Evolutionary conservation across 768 basidiomycete species (phyloP).

Genomic region (Obba rivulosa): DNA sequence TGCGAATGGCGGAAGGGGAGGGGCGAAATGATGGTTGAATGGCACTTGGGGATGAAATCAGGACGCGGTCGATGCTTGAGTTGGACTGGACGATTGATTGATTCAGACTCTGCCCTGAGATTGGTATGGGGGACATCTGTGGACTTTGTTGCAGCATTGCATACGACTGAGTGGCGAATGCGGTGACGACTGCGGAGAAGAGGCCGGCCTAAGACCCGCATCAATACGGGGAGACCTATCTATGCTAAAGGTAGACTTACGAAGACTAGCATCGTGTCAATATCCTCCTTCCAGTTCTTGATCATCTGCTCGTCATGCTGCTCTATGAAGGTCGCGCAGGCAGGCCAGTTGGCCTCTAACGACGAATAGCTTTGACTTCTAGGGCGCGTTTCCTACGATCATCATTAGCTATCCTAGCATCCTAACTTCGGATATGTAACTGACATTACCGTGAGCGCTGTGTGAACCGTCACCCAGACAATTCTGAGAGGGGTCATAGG

Average conservation of each 20-base stretch:
- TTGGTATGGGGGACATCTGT: neutral
- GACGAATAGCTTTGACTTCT: too few relatives aligned
- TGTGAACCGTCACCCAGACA: too few relatives aligned
- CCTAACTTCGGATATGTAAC: too few relatives aligned
- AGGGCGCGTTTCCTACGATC: too few relatives aligned
- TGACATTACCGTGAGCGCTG: too few relatives aligned
- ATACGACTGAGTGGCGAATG: conserved; percentile 18
- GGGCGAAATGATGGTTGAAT: neutral
- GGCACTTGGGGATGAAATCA: neutral
- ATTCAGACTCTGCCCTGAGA: conserved; percentile 10
- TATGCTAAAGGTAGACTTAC: conserved; percentile 4
- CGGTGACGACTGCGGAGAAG: conserved; percentile 19
- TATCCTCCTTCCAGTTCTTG: conserved; percentile 18
- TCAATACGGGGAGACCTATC: neutral
- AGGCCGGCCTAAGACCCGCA: conserved; percentile 12
- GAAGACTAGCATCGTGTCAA: conserved; percentile 21
- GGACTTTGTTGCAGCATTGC: conserved; percentile 7
- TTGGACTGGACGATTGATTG: conserved; percentile 3
- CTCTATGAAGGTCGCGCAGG: conserved; percentile 13
- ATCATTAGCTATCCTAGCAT: too few relatives aligned
- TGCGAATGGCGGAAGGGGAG: conserved; percentile 1
- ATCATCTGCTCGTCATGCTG: conserved; percentile 9
- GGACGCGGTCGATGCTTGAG: neutral
- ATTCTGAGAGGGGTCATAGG: too few relatives aligned
- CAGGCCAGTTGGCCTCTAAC: conserved; percentile 7